phyloP scores from a whole-genome alignment of 768 basidiomycete genomes.

The Mycena crocata region DNA sequence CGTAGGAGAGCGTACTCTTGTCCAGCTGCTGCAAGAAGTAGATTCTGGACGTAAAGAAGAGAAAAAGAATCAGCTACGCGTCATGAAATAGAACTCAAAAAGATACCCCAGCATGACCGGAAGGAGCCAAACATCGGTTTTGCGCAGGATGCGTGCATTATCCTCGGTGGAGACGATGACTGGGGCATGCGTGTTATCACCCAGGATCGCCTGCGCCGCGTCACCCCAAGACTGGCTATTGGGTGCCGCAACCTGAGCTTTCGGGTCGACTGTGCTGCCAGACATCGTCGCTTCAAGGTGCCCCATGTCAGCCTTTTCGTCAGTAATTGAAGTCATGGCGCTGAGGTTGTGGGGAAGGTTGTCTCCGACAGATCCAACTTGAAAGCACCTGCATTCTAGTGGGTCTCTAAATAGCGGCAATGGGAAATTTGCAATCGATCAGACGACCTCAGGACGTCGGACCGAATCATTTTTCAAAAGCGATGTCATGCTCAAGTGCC shows the following conservation, averaged over 20 bases:
- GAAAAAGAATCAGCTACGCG: not conserved
- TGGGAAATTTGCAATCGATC: too few relatives aligned
- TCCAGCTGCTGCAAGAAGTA: conserved; percentile 36
- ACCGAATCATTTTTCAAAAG: too few relatives aligned
- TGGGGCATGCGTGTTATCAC: conserved; percentile 20
- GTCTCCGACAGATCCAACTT: too few relatives aligned
- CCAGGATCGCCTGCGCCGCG: conserved; percentile 31
- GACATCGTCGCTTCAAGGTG: conserved; percentile 27
- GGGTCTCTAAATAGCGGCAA: not conserved
- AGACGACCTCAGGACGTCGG: too few relatives aligned
- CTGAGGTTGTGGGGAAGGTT: too few relatives aligned
- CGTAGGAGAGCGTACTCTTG: conserved; percentile 33
- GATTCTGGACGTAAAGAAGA: conserved; percentile 9
- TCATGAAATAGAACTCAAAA: not conserved
- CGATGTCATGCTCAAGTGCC: too few relatives aligned
- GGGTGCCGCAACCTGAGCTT: not conserved
- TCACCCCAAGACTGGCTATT: conserved; percentile 23
- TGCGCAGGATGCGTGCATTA: conserved; percentile 32
- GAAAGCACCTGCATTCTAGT: not conserved
- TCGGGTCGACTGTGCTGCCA: conserved; percentile 28
- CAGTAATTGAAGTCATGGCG: conserved; percentile 13
- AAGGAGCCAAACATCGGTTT: conserved; percentile 30
- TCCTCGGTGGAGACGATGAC: conserved; percentile 30
- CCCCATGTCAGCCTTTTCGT: conserved; percentile 23
- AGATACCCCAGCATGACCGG: conserved; percentile 31